Evolutionary conservation across 2,329 filamentous ascomycete genomes (phyloP).

Genomic region (Aspergillus sp.): DNA sequence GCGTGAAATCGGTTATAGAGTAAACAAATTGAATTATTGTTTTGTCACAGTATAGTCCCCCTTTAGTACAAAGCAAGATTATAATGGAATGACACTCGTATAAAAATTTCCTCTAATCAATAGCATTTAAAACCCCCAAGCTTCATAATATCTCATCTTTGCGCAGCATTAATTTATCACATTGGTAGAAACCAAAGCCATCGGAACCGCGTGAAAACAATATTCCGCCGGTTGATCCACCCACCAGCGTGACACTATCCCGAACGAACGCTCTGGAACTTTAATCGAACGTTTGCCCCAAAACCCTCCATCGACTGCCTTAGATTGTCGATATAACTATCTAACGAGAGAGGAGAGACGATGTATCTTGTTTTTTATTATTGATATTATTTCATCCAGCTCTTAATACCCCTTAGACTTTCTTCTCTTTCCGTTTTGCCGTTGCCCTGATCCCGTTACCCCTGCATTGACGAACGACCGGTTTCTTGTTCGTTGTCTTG

Average conservation of each 20-base stretch:
- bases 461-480: neutral
- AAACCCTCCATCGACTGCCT: neutral
- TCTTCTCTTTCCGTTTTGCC: neutral
- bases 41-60: too few relatives aligned
- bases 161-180: neutral
- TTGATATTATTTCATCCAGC: neutral
- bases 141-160: too few relatives aligned
- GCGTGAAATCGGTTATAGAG: neutral
- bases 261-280: constrained; percentile 21
- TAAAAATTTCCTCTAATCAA: too few relatives aligned
- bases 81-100: too few relatives aligned
- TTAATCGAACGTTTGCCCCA: constrained; percentile 21
- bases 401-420: constrained; percentile 5
- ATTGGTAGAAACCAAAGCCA: neutral
- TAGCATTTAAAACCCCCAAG: neutral
- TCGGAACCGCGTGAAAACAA: constrained; percentile 12
- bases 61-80: too few relatives aligned
- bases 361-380: neutral
- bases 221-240: constrained; percentile 15
- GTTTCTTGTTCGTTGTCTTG: neutral
- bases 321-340: neutral
- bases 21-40: too few relatives aligned
- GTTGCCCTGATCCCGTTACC: neutral
- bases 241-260: neutral
- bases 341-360: neutral